Evolutionary conservation across 2,329 filamentous ascomycete genomes (phyloP).

Genomic region (Tolypocladium tundrense): DNA sequence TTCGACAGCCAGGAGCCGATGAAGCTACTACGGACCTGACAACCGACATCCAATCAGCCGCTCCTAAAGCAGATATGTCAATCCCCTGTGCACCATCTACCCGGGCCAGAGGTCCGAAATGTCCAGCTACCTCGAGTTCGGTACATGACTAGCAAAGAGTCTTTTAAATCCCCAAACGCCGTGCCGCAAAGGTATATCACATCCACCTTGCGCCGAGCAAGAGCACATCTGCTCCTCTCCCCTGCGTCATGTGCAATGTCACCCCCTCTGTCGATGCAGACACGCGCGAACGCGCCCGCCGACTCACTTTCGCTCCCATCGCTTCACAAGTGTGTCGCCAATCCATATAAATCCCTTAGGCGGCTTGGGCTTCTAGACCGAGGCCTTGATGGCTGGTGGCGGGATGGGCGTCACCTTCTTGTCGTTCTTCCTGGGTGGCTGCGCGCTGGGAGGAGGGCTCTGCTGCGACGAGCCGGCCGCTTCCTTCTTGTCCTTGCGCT

Average conservation of each 20-base stretch:
- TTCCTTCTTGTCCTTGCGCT: slow-evolving; percentile 16
- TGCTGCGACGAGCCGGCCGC: slow-evolving; percentile 6
- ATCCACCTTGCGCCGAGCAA: not conserved
- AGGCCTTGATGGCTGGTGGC: slow-evolving; percentile 10
- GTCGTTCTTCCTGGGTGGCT: slow-evolving; percentile 5
- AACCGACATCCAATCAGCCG: not conserved
- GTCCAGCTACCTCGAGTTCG: not conserved
- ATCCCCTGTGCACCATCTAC: not conserved
- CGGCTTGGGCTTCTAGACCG: slow-evolving; percentile 11
- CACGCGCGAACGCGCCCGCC: not conserved
- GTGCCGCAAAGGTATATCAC: not conserved
- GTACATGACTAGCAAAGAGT: not conserved
- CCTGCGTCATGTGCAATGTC: not conserved
- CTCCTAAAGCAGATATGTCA: not conserved
- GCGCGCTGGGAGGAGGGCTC: slow-evolving; percentile 10
- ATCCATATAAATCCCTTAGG: not conserved
- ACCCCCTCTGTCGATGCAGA: not conserved
- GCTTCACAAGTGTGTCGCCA: not conserved
- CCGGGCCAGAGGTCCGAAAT: not conserved
- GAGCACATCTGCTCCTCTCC: not conserved
- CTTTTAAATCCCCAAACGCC: slow-evolving; percentile 1
- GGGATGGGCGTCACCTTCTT: slow-evolving; percentile 15
- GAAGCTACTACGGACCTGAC: not conserved
- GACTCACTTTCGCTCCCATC: not conserved
- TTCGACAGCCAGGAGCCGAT: not conserved